Conservation (phyloP, 495 filamentous ascomycete genomes). For the Glutinoglossum americanum region DNA sequence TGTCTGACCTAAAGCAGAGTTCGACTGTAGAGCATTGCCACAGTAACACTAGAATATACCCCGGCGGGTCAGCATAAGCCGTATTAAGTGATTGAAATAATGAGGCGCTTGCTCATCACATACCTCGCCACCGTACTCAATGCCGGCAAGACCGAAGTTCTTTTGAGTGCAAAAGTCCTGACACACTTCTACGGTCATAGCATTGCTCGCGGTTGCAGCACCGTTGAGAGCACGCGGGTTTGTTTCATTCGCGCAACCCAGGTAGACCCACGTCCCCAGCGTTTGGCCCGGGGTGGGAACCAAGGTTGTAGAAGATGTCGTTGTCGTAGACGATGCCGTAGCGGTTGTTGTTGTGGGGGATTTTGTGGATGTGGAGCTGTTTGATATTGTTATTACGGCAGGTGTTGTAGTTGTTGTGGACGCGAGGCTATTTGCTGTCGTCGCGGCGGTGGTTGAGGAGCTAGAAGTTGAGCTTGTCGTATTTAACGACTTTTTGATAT, state of each 20-base stretch:
- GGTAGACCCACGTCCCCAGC: not conserved
- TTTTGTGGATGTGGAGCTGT: not conserved
- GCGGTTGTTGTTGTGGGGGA: not conserved
- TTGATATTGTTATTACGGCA: too few species aligned
- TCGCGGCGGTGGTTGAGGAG: not conserved
- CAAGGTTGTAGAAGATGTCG: not conserved
- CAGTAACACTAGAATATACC: conserved; percentile 1
- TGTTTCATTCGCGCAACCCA: conserved; percentile 1
- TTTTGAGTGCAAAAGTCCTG: not conserved
- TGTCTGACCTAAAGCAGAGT: too few species aligned
- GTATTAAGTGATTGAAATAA: too few species aligned
- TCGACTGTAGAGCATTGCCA: not conserved
- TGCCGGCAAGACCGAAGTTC: not conserved
- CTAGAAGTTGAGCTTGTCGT: not conserved
- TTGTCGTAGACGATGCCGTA: not conserved
- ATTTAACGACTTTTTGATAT: not conserved
- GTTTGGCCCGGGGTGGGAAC: not conserved
- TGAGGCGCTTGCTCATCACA: too few species aligned
- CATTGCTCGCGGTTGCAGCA: not conserved
- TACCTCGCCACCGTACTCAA: not conserved
- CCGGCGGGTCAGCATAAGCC: too few species aligned
- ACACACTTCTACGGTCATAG: not conserved
- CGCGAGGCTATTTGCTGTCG: not conserved
- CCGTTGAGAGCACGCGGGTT: not conserved
- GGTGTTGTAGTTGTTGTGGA: too few species aligned